phyloP scores from a whole-genome alignment of 192 early-diverging fungal genomes.

The Lunasporangiospora selenospora region DNA sequence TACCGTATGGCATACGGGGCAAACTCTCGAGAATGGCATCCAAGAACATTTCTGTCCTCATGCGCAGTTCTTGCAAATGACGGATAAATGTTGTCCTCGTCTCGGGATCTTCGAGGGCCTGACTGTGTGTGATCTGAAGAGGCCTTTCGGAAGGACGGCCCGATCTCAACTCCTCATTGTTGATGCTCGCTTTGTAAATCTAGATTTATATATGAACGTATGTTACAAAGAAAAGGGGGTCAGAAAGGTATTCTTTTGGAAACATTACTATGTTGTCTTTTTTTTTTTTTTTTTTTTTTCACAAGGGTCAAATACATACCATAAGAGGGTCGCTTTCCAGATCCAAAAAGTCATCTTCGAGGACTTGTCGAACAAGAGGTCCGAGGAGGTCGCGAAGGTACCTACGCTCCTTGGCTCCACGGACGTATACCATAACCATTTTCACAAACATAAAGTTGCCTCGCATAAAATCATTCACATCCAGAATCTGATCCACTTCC shows the following conservation, averaged over 20 bases:
- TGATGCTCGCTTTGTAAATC: constrained; percentile 88
- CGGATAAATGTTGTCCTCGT: constrained; percentile 69
- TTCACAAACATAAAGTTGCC: constrained; percentile 98
- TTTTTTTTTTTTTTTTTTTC: too few species aligned
- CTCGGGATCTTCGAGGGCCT: constrained; percentile 85
- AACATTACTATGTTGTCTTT: too few species aligned
- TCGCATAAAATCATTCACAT: constrained; percentile 89
- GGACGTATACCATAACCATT: constrained; percentile 93
- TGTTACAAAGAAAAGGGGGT: too few species aligned
- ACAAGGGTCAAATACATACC: too few species aligned
- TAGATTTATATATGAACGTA: too few species aligned
- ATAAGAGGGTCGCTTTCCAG: constrained; percentile 91
- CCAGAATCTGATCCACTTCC: constrained; percentile 86
- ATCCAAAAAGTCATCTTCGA: constrained; percentile 80
- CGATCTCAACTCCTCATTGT: constrained; percentile 88
- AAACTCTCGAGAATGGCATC: constrained; percentile 80
- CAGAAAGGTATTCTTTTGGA: too few species aligned
- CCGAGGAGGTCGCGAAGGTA: constrained; percentile 87
- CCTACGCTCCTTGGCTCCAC: constrained; percentile 93
- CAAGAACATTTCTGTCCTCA: constrained; percentile 87
- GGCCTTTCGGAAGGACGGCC: constrained; percentile 80
- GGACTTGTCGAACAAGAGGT: constrained; percentile 81
- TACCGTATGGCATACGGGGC: constrained; percentile 92
- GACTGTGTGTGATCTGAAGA: constrained; percentile 79
- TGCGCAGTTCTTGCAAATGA: constrained; percentile 78